Percentiles rank a stretch among this genome's conserved stretches.
Conservation (phyloP, 202 grass and related monocot species). For the Bolboschoenoplectus hybrid region DNA sequence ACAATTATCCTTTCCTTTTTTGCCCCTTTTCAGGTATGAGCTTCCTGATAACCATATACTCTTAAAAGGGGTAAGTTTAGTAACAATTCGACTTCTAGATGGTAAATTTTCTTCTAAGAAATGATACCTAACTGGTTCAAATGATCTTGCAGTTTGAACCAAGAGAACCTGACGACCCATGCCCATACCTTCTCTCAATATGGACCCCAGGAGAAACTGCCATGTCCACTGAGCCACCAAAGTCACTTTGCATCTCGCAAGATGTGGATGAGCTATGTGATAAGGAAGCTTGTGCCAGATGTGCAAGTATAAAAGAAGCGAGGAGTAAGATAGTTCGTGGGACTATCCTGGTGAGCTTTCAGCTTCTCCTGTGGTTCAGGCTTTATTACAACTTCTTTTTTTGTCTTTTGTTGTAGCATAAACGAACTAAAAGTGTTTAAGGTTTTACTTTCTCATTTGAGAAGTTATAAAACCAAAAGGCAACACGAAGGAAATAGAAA, state of each 20-base stretch:
- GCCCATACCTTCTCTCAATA: constrained; percentile 89
- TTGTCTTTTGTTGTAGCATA: neutral
- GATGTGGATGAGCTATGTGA: constrained; percentile 67
- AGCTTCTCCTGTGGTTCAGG: neutral
- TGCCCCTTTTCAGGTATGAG: constrained; percentile 68
- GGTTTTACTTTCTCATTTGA: neutral
- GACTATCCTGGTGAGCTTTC: constrained; percentile 64
- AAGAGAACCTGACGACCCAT: constrained; percentile 87
- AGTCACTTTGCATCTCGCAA: constrained; percentile 62
- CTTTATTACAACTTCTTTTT: constrained; percentile 30
- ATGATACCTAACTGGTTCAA: constrained; percentile 38
- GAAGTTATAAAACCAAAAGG: neutral
- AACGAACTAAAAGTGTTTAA: neutral
- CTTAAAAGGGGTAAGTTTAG: constrained; percentile 64
- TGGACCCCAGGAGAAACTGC: constrained; percentile 96
- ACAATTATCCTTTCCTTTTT: constrained; percentile 34
- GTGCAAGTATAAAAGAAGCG: constrained; percentile 67
- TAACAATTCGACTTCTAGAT: constrained; percentile 36
- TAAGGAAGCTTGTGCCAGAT: constrained; percentile 60
- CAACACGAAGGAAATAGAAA: neutral
- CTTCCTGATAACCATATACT: constrained; percentile 73
- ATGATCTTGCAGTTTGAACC: constrained; percentile 62
- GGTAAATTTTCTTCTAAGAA: constrained; percentile 23
- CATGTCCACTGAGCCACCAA: constrained; percentile 75
- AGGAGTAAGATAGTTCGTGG: constrained; percentile 70